Conservation (phyloP, 306 rosid genomes). For the Citrullus colocynthis region DNA sequence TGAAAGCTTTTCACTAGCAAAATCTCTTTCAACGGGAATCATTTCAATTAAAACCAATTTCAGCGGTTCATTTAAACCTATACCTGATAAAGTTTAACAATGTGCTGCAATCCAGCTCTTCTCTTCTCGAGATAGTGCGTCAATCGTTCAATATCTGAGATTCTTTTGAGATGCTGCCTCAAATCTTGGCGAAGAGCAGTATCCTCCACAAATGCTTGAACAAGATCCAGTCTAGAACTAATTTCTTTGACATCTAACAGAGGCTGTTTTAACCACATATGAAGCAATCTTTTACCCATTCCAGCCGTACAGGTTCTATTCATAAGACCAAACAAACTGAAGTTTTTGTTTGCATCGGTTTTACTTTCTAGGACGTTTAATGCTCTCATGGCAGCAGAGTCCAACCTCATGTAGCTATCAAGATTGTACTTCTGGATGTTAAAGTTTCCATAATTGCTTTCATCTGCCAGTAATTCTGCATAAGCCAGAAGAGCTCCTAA, state of each 20-base stretch:
- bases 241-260: slow-evolving; percentile 65
- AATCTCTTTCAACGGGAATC: too few species aligned
- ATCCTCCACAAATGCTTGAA: slow-evolving; percentile 90
- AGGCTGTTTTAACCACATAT: slow-evolving; percentile 97
- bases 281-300: slow-evolving; percentile 87
- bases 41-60: not conserved
- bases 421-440: slow-evolving; percentile 63
- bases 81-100: slow-evolving; percentile 97
- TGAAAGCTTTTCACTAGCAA: too few species aligned
- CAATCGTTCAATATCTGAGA: slow-evolving; percentile 79
- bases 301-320: slow-evolving; percentile 98
- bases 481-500: slow-evolving; percentile 77
- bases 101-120: slow-evolving; percentile 81
- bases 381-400: slow-evolving; percentile 90
- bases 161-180: slow-evolving; percentile 87
- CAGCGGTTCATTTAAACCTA: not conserved
- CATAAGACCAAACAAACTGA: slow-evolving; percentile 91
- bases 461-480: slow-evolving; percentile 82
- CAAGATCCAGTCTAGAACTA: slow-evolving; percentile 71
- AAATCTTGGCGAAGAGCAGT: slow-evolving; percentile 66
- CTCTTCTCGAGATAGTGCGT: slow-evolving; percentile 60
- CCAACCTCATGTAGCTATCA: slow-evolving; percentile 79
- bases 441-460: slow-evolving; percentile 77
- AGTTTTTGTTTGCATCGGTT: slow-evolving; percentile 92
- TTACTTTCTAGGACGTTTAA: slow-evolving; percentile 83